A percentile compares a stretch with the other conserved stretches of the same genome.
Evolutionary conservation across 306 rosid species (phyloP).

Genomic region (Cicer yamashitae): DNA sequence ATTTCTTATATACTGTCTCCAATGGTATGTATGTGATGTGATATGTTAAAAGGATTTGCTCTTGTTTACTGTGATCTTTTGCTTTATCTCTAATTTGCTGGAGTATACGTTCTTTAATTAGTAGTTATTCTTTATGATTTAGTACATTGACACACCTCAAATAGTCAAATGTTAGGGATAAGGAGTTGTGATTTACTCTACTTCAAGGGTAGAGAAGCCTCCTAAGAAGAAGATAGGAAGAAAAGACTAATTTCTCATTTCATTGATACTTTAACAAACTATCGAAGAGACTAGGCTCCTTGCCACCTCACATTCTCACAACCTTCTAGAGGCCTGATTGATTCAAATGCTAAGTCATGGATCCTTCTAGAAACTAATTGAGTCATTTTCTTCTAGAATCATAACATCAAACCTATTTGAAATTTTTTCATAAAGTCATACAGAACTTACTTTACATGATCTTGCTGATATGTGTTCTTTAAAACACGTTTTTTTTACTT

Average conservation of each 20-base stretch:
- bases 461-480: too few species aligned
- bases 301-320: background rate
- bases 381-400: background rate
- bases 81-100: background rate
- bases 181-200: too few species aligned
- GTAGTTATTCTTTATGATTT: background rate
- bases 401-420: background rate
- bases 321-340: background rate
- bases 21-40: slow-evolving; percentile 11
- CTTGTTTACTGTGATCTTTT: slow-evolving; percentile 1
- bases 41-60: slow-evolving; percentile 18
- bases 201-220: too few species aligned
- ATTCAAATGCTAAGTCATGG: background rate
- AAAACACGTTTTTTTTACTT: too few species aligned
- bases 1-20: slow-evolving; percentile 23
- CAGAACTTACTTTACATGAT: too few species aligned
- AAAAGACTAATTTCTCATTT: too few species aligned
- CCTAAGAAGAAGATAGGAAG: too few species aligned
- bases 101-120: background rate
- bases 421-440: too few species aligned
- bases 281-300: background rate
- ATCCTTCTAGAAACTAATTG: background rate
- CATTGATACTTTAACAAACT: background rate
- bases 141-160: background rate
- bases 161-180: too few species aligned